Evolutionary conservation across 2,329 filamentous ascomycete species (phyloP), one percentile per base, ranked within the genome.

Genomic region (Drechslerella dactyloides): DNA sequence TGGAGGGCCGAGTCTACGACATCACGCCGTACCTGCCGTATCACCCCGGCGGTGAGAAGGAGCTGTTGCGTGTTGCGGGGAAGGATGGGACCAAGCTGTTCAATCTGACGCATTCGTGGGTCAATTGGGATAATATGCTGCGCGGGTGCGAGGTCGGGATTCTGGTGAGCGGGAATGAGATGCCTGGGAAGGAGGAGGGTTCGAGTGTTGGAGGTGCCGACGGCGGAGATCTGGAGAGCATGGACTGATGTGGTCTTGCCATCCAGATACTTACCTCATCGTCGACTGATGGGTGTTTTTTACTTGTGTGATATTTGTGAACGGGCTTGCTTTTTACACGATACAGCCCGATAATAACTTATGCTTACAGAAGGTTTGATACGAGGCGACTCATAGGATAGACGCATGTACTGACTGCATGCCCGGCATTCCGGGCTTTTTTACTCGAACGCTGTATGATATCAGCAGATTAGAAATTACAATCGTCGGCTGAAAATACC

Each of bases 1-100:
- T 96, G 72, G 89, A 91, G 70, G 93, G 93, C 0, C 90, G 90
- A 77, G 93, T 97, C 27, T 99, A 97, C 81, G 97, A 97, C 77
- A 88, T 99, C 66, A 89, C 89, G 0, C 91, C 93, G 0, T 99
- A 97, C 78, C 79, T 92, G 37, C 87, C 90, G 0, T 99, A 92
- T 78, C 94, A 99, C 79, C 94, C 94, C 0, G 94, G 94, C 21
- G 94, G 90, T 7, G 86, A 89, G 76, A 86, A 87, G 2, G 90
- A 96, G 80, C 79, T 94, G 73, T 80, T 89, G 79, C 82, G 85
- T 33, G 84, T 82, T 35, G 87, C 87, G 0, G 87, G 83, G 0
- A 81, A 83, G 64, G 87, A 89, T 77, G 87, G 84, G 37, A 87
- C 84, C 1, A 83, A 82, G 77, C 76, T 90, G 66, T 90, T 89